Conservation (phyloP, 768 basidiomycete species). For the Stropharia rugosoannulata region DNA sequence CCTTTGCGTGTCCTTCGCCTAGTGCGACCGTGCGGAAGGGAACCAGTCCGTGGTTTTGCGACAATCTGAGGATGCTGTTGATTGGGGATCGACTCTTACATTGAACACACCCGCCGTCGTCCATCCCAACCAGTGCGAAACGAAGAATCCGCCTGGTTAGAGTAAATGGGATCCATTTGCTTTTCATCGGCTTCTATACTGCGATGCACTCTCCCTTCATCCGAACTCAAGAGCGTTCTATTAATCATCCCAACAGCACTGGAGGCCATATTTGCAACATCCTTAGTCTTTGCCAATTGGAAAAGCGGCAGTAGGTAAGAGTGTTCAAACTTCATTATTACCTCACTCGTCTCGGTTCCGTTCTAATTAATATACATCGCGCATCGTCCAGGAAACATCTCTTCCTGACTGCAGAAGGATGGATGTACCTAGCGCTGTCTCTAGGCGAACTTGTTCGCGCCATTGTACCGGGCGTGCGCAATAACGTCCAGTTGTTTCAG, state of each 20-base stretch:
- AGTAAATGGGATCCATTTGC: slow-evolving; percentile 57
- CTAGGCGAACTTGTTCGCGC: slow-evolving; percentile 63
- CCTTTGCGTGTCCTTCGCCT: background rate
- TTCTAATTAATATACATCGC: background rate
- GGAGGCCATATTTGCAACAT: slow-evolving; percentile 58
- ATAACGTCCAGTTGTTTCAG: slow-evolving; percentile 44
- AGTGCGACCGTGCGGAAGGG: background rate
- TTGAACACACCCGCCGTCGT: slow-evolving; percentile 4
- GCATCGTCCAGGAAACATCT: slow-evolving; percentile 45
- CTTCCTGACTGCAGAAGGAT: slow-evolving; percentile 61
- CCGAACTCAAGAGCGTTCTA: slow-evolving; percentile 40
- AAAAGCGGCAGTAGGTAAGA: slow-evolving; percentile 46
- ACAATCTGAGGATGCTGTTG: slow-evolving; percentile 16
- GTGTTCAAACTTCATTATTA: background rate
- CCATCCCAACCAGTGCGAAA: slow-evolving; percentile 6
- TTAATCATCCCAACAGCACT: slow-evolving; percentile 64
- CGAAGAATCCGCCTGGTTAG: slow-evolving; percentile 5
- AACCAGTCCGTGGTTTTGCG: background rate
- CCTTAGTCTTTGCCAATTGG: slow-evolving; percentile 50
- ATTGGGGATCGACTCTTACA: slow-evolving; percentile 6
- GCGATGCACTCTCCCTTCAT: slow-evolving; percentile 58
- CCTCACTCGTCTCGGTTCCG: background rate
- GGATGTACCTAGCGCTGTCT: slow-evolving; percentile 57
- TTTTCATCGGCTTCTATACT: slow-evolving; percentile 70
- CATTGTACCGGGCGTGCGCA: slow-evolving; percentile 49